Conservation (phyloP, 306 rosid species). For the Carpinus fangiana region DNA sequence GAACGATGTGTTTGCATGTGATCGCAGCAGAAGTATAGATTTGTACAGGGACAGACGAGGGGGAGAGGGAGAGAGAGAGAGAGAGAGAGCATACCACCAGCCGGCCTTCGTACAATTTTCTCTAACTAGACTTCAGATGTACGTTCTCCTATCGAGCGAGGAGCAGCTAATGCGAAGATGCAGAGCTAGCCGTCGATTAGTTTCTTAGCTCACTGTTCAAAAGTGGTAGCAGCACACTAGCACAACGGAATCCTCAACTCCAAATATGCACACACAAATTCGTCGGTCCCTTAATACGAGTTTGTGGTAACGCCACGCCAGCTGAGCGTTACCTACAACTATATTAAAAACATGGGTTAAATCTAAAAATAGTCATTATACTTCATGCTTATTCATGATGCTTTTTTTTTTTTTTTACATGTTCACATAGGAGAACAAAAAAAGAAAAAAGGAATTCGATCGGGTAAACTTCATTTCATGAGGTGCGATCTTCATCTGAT, state of each 20-base stretch:
- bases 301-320: too few species aligned
- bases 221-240: not conserved
- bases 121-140: not conserved
- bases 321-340: too few species aligned
- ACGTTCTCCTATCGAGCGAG: not conserved
- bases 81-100: constrained; percentile 1
- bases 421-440: too few species aligned
- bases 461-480: too few species aligned
- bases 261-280: not conserved
- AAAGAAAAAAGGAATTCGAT: too few species aligned
- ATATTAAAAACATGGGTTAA: too few species aligned
- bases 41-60: not conserved
- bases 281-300: too few species aligned
- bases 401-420: too few species aligned
- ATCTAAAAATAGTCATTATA: too few species aligned
- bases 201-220: not conserved
- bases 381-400: too few species aligned
- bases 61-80: not conserved
- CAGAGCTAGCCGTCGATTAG: not conserved
- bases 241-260: not conserved
- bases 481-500: too few species aligned
- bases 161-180: not conserved
- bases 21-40: not conserved
- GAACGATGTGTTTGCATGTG: not conserved
- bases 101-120: not conserved